A percentile compares a stretch with the other conserved stretches of the same genome.
Evolutionary conservation across 2,329 filamentous ascomycete genomes (phyloP).

Genomic region (Fusarium domesticum): DNA sequence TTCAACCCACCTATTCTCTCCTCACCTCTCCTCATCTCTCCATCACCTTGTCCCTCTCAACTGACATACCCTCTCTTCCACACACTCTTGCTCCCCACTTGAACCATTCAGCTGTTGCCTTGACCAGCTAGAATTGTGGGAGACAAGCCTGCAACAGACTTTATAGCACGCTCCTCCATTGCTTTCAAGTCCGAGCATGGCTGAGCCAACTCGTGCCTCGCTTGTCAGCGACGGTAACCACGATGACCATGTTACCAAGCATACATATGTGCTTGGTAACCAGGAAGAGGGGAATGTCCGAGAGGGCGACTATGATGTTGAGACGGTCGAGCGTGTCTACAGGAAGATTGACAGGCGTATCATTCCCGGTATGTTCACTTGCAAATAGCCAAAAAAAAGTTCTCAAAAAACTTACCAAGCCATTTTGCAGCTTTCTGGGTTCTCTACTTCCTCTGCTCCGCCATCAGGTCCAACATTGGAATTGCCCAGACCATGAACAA

Average conservation of each 20-base stretch:
- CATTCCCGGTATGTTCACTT: constrained; percentile 50
- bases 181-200: constrained; percentile 50
- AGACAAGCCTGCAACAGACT: constrained; percentile 32
- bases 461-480: constrained; percentile 87
- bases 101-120: constrained; percentile 1
- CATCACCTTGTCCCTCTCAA: constrained; percentile 25
- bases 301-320: constrained; percentile 45
- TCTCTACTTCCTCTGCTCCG: constrained; percentile 88
- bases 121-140: not conserved
- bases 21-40: not conserved
- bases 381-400: not conserved
- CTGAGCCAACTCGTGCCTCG: constrained; percentile 32
- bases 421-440: constrained; percentile 72
- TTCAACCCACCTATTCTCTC: not conserved
- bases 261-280: constrained; percentile 23
- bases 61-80: constrained; percentile 21
- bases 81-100: constrained; percentile 3
- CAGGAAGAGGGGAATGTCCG: constrained; percentile 33
- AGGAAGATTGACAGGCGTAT: constrained; percentile 57
- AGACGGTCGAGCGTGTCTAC: constrained; percentile 55
- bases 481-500: constrained; percentile 93
- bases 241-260: constrained; percentile 19
- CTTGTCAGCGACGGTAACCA: constrained; percentile 35
- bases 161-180: constrained; percentile 51
- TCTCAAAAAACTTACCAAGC: not conserved